These are phyloP conservation scores for Hansfordia pulvinata DNA, from an alignment of 2,329 filamentous ascomycete genomes.

Conservation along the genomic window DNA sequence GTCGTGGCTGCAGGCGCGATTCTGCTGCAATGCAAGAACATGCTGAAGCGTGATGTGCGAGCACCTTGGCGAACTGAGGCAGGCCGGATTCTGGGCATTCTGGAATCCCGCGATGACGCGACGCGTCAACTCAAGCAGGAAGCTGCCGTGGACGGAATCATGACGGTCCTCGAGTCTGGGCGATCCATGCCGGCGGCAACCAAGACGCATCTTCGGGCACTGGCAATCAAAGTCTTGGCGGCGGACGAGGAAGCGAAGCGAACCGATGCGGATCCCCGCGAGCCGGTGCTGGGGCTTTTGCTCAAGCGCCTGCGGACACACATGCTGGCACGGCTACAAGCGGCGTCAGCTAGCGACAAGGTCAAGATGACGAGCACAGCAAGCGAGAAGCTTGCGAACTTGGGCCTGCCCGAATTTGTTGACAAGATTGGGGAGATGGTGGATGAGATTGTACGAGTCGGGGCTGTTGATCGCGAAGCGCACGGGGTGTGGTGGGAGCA, in stretches of 20 bases:
- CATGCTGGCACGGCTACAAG: slow-evolving; percentile 49
- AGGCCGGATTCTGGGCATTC: slow-evolving; percentile 52
- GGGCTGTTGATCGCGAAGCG: slow-evolving; percentile 51
- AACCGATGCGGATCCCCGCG: slow-evolving; percentile 27
- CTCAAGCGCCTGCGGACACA: slow-evolving; percentile 55
- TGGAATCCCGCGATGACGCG: slow-evolving; percentile 38
- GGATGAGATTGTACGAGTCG: slow-evolving; percentile 51
- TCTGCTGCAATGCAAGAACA: slow-evolving; percentile 67
- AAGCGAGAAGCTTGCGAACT: slow-evolving; percentile 53
- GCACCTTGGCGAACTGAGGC: slow-evolving; percentile 67
- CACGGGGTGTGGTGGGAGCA: slow-evolving; percentile 58
- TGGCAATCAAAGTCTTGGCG: slow-evolving; percentile 41
- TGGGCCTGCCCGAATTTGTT: slow-evolving; percentile 63
- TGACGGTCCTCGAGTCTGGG: slow-evolving; percentile 48
- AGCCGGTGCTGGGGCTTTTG: slow-evolving; percentile 51
- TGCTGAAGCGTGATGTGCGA: slow-evolving; percentile 69
- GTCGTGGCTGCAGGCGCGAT: slow-evolving; percentile 65
- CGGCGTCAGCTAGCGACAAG: slow-evolving; percentile 55
- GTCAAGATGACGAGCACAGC: slow-evolving; percentile 56
- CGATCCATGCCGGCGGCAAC: slow-evolving; percentile 52
- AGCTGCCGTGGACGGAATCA: slow-evolving; percentile 42
- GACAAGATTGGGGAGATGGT: slow-evolving; percentile 55
- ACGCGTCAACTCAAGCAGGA: slow-evolving; percentile 28
- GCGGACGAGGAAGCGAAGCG: slow-evolving; percentile 32
- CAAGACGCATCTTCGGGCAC: slow-evolving; percentile 41